phyloP scores from a whole-genome alignment of 305 asterid genomes.

The Fraxinus greggii region DNA sequence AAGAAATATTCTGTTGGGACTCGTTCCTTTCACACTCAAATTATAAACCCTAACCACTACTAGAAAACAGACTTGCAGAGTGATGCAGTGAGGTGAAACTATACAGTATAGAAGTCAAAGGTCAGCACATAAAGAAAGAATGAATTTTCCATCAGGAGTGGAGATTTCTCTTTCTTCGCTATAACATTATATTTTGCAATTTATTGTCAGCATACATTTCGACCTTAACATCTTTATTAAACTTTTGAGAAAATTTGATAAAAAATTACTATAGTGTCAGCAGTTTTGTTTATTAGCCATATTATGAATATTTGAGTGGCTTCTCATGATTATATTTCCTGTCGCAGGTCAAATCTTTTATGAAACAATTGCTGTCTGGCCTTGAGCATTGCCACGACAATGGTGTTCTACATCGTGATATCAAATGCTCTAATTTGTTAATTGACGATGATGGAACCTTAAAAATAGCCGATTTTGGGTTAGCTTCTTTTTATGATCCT shows the following conservation, averaged over 20 bases:
- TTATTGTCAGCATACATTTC: neutral
- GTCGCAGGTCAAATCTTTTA: slow-evolving; percentile 78
- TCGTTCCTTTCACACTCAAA: neutral
- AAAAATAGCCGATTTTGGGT: slow-evolving; percentile 89
- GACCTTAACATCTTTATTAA: neutral
- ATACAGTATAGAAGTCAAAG: neutral
- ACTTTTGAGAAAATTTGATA: neutral
- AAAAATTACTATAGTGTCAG: neutral
- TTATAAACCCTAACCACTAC: neutral
- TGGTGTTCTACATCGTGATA: slow-evolving; percentile 90
- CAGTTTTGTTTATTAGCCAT: neutral
- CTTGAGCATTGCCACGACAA: slow-evolving; percentile 89
- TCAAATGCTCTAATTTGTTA: slow-evolving; percentile 84
- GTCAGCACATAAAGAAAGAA: neutral
- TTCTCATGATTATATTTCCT: slow-evolving; percentile 20
- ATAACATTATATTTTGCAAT: neutral
- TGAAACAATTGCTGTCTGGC: slow-evolving; percentile 81
- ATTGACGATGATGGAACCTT: slow-evolving; percentile 70
- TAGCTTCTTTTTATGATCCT: slow-evolving; percentile 76
- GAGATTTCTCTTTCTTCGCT: neutral
- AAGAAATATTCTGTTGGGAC: neutral
- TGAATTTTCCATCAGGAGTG: neutral
- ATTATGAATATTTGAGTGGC: neutral
- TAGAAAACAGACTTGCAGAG: neutral
- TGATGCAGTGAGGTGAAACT: neutral